Evolutionary conservation across 2,329 filamentous ascomycete genomes (phyloP).

Genomic region (Dryadomyces quercivorus): DNA sequence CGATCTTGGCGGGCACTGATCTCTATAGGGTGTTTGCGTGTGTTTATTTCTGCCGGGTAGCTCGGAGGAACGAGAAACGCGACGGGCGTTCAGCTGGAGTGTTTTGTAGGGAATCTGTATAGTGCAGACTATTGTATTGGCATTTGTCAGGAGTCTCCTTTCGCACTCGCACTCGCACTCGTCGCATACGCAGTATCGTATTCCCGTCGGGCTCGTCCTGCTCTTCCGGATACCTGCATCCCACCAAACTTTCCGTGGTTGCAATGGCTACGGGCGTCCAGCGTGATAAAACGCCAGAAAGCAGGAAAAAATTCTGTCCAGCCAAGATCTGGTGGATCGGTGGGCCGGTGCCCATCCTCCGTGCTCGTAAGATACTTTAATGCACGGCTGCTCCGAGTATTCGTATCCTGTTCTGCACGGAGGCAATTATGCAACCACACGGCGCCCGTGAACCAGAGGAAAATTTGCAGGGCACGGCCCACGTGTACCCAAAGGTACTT

Average conservation of each 20-base stretch:
- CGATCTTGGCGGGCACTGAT: background rate
- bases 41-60: background rate
- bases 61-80: background rate
- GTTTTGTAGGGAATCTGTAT: background rate
- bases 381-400: no score
- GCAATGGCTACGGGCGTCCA: background rate
- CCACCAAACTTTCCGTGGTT: background rate
- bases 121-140: no score
- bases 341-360: background rate
- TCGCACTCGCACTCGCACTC: background rate
- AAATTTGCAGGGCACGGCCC: background rate
- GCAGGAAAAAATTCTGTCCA: background rate
- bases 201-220: no score
- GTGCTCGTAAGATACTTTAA: no score
- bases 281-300: background rate
- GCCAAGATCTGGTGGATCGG: slow-evolving; percentile 1
- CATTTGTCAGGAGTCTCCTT: no score
- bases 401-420: no score
- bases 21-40: background rate
- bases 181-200: no score
- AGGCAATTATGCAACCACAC: no score
- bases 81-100: background rate
- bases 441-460: no score
- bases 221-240: no score
- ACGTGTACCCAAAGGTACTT: background rate